Conservation (phyloP, 257 asterid genomes). For the Solanum pimpinellifolium region DNA sequence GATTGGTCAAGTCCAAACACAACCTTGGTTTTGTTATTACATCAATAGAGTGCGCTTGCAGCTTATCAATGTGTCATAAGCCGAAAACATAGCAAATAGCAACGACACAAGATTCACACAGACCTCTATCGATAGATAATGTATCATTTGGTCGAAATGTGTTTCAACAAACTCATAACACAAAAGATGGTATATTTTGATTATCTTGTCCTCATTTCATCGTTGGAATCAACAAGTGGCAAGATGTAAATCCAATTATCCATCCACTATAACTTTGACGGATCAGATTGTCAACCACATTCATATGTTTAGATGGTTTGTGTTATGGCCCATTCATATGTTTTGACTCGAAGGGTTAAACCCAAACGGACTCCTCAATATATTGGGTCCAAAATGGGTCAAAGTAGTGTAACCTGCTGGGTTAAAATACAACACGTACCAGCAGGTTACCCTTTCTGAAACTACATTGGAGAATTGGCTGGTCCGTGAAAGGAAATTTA, state of each 20-base stretch:
- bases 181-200: not conserved
- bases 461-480: not conserved
- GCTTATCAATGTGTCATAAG: not conserved
- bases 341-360: not conserved
- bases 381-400: not conserved
- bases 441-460: not conserved
- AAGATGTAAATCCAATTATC: not conserved
- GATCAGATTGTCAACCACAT: not conserved
- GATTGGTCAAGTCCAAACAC: too few relatives aligned
- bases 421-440: not conserved
- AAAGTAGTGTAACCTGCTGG: not conserved
- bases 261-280: not conserved
- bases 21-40: too few relatives aligned
- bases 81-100: not conserved
- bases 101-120: not conserved
- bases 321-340: not conserved
- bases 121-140: not conserved
- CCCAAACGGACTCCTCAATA: not conserved
- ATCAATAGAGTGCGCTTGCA: not conserved
- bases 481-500: not conserved
- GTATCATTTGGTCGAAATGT: not conserved
- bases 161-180: not conserved
- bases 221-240: not conserved
- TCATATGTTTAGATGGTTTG: not conserved
- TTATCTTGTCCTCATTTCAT: not conserved